Evolutionary conservation across 2,329 filamentous ascomycete genomes (phyloP).

Genomic region (Chrysoporthe deuterocubensis): DNA sequence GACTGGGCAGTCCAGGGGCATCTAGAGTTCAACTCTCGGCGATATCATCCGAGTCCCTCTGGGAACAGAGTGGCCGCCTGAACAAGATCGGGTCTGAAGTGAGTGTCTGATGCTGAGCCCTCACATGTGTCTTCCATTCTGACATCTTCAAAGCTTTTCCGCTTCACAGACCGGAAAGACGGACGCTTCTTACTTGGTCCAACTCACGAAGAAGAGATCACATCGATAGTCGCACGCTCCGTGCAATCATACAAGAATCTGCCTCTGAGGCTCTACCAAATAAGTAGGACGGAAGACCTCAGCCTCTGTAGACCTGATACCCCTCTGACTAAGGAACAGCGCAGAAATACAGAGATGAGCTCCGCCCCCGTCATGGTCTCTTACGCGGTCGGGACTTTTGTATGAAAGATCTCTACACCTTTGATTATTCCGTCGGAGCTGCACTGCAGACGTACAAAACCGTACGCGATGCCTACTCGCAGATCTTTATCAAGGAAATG

Average conservation of each 20-base stretch:
- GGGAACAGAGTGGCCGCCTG: slow-evolving; percentile 83
- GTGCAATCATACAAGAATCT: slow-evolving; percentile 84
- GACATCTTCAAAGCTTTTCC: slow-evolving; percentile 68
- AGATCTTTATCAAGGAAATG: slow-evolving; percentile 75
- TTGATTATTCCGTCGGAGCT: slow-evolving; percentile 70
- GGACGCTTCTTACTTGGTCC: slow-evolving; percentile 78
- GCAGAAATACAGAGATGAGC: slow-evolving; percentile 93
- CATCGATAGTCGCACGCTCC: slow-evolving; percentile 72
- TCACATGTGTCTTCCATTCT: slow-evolving; percentile 30
- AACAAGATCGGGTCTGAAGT: slow-evolving; percentile 75
- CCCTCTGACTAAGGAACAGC: slow-evolving; percentile 49
- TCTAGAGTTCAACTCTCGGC: slow-evolving; percentile 83
- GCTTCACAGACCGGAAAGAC: slow-evolving; percentile 78
- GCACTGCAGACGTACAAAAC: slow-evolving; percentile 80
- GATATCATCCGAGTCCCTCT: slow-evolving; percentile 82
- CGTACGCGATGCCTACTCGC: slow-evolving; percentile 74
- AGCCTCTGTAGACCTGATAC: not conserved
- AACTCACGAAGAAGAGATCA: slow-evolving; percentile 97
- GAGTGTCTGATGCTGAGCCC: slow-evolving; percentile 28
- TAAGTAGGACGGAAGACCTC: slow-evolving; percentile 56
- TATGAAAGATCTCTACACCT: slow-evolving; percentile 99
- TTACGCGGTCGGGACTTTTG: slow-evolving; percentile 88
- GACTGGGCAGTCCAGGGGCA: slow-evolving; percentile 57
- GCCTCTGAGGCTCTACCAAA: slow-evolving; percentile 88
- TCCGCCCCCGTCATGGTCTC: slow-evolving; percentile 84